Evolutionary conservation across 495 filamentous ascomycete genomes (phyloP).

Genomic region (Penicillium chermesinum): DNA sequence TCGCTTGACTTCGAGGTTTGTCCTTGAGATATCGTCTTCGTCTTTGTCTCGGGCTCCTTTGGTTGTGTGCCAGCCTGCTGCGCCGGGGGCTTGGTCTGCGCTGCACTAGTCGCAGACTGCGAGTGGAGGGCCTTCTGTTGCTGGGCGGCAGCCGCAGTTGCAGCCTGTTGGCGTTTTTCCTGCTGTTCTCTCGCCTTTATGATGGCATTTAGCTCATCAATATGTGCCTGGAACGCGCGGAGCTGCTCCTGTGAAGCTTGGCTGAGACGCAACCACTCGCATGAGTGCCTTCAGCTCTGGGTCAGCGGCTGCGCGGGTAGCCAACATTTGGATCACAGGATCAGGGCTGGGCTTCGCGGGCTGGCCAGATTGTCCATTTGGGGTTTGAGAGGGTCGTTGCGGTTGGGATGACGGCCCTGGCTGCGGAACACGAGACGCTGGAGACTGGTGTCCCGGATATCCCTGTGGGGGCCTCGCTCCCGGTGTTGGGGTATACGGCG

Average conservation of each 20-base stretch:
- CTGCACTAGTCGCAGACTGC: constrained; percentile 19
- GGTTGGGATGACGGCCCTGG: constrained; percentile 20
- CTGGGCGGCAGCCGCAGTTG: constrained; percentile 16
- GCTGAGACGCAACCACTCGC: constrained; percentile 87
- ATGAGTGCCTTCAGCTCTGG: constrained; percentile 90
- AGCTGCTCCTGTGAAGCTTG: constrained; percentile 76
- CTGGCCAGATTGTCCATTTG: constrained; percentile 32
- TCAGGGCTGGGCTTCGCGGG: constrained; percentile 60
- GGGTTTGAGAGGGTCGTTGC: constrained; percentile 29
- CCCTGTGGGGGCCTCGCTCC: constrained; percentile 22
- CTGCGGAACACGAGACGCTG: constrained; percentile 29
- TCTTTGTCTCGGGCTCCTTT: constrained; percentile 22
- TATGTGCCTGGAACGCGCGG: constrained; percentile 83
- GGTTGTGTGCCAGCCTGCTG: constrained; percentile 24
- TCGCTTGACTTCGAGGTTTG: constrained; percentile 25
- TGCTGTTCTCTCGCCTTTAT: constrained; percentile 45
- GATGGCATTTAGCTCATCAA: constrained; percentile 76
- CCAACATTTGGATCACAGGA: constrained; percentile 92
- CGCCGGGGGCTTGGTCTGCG: constrained; percentile 16
- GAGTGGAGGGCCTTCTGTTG: constrained; percentile 7
- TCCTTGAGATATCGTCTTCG: constrained; percentile 26
- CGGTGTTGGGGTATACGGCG: constrained; percentile 26
- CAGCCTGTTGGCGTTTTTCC: constrained; percentile 25
- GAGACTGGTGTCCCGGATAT: constrained; percentile 28
- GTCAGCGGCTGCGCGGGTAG: constrained; percentile 79